Percentiles rank a stretch among this genome's conserved stretches.
Evolutionary conservation across 495 filamentous ascomycete species (phyloP).

Genomic region (Penicillium simplicissimum): DNA sequence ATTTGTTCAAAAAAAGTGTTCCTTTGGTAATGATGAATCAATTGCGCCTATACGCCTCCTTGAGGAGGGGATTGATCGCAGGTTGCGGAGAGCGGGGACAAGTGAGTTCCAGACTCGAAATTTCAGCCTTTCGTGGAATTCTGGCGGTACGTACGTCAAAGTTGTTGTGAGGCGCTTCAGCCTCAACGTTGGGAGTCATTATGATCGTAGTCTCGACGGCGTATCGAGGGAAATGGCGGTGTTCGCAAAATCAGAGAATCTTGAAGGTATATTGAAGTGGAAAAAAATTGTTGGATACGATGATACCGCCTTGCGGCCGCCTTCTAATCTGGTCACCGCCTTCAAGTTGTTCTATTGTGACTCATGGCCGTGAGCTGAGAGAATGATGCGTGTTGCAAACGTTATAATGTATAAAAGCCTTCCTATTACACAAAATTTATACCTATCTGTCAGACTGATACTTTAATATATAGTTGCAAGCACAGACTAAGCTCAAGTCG

Average conservation of each 20-base stretch:
- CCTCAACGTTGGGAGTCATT: constrained; percentile 15
- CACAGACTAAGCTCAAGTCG: too few relatives aligned
- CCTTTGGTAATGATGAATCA: background rate
- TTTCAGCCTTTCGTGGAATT: constrained; percentile 1
- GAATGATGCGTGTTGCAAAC: background rate
- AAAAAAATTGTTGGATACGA: constrained; percentile 2
- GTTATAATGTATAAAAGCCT: background rate
- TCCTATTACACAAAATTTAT: too few relatives aligned
- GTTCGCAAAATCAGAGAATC: constrained; percentile 4
- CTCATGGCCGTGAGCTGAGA: background rate
- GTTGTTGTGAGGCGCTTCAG: constrained; percentile 20
- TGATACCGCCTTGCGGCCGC: constrained; percentile 5
- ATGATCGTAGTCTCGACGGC: constrained; percentile 7
- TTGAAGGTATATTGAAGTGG: constrained; percentile 11
- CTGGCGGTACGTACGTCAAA: constrained; percentile 18
- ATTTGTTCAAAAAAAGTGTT: background rate
- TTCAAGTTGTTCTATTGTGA: background rate
- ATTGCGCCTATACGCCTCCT: constrained; percentile 1
- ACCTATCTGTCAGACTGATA: too few relatives aligned
- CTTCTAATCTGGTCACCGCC: constrained; percentile 6
- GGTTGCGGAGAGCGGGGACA: constrained; percentile 8
- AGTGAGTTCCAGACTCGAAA: constrained; percentile 6
- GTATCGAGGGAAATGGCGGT: constrained; percentile 12
- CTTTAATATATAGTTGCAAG: too few relatives aligned
- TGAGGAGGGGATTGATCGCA: constrained; percentile 12